Conservation (phyloP, 1,139 yeast genomes). For the Sugiyamaella japonica region DNA sequence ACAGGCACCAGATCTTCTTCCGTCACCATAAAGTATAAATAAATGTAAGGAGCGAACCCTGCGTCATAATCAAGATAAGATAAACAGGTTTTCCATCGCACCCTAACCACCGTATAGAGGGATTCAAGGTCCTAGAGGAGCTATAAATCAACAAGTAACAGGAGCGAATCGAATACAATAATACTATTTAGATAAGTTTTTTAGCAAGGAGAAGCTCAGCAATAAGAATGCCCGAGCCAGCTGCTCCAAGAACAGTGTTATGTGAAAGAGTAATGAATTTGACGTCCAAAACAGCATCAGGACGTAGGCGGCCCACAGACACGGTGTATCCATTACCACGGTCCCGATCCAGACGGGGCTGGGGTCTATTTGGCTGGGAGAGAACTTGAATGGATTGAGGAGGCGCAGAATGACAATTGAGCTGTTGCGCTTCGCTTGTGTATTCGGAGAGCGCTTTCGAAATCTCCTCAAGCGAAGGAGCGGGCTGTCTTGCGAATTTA, state of each 20-base stretch:
- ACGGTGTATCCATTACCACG: conserved; percentile 95
- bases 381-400: conserved; percentile 85
- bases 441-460: conserved; percentile 69
- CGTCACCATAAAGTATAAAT: not conserved
- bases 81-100: not conserved
- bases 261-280: conserved; percentile 96
- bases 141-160: too few species aligned
- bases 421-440: conserved; percentile 75
- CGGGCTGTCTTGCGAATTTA: conserved; percentile 75
- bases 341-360: conserved; percentile 95
- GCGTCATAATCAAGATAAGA: not conserved
- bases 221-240: conserved; percentile 97
- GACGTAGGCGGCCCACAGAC: conserved; percentile 91
- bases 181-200: conserved; percentile 55
- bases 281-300: conserved; percentile 87
- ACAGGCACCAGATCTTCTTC: conserved; percentile 32
- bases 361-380: conserved; percentile 93
- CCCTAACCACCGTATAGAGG: conserved; percentile 12
- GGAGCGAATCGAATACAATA: too few species aligned
- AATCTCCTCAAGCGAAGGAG: conserved; percentile 81
- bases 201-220: conserved; percentile 86
- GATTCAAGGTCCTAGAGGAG: too few species aligned
- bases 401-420: conserved; percentile 92
- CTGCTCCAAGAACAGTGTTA: conserved; percentile 97
- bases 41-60: not conserved